Conservation (phyloP, 176 grass and related monocot genomes). For the Pharus latifolius region DNA sequence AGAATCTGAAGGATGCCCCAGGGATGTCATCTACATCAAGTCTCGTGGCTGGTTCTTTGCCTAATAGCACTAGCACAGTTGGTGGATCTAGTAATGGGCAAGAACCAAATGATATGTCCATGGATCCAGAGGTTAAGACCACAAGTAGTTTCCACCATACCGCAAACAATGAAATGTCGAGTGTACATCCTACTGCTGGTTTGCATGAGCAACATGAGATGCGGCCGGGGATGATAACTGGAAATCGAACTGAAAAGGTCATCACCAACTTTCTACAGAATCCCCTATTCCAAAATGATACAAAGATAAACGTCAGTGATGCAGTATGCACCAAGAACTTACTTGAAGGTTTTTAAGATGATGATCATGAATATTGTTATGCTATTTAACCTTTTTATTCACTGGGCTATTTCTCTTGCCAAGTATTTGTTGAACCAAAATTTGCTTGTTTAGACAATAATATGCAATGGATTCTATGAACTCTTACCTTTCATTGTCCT, state of each 20-base stretch:
- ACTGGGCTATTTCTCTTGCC: neutral
- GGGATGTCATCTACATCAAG: slow-evolving; percentile 21
- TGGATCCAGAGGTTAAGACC: slow-evolving; percentile 30
- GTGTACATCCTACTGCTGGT: neutral
- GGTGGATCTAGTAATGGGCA: slow-evolving; percentile 29
- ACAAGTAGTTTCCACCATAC: slow-evolving; percentile 17
- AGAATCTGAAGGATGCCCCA: slow-evolving; percentile 34
- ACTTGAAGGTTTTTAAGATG: too few species aligned
- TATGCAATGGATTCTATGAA: neutral
- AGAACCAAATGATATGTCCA: slow-evolving; percentile 1
- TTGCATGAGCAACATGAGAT: slow-evolving; percentile 16
- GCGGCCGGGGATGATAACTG: slow-evolving; percentile 4
- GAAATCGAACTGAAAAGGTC: slow-evolving; percentile 63
- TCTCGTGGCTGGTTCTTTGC: slow-evolving; percentile 14
- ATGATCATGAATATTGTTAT: too few species aligned
- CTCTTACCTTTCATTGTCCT: neutral
- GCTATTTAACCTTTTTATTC: neutral
- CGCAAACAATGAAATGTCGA: slow-evolving; percentile 17
- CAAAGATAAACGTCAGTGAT: slow-evolving; percentile 20
- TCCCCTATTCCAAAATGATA: slow-evolving; percentile 54
- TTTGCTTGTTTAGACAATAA: neutral
- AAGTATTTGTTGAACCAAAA: neutral
- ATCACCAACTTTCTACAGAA: slow-evolving; percentile 60
- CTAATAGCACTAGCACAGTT: neutral
- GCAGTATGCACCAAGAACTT: slow-evolving; percentile 22